A percentile compares a stretch with the other conserved stretches of the same genome.
Evolutionary conservation across 2,329 filamentous ascomycete genomes (phyloP).

Genomic region (Colletotrichum agaves): DNA sequence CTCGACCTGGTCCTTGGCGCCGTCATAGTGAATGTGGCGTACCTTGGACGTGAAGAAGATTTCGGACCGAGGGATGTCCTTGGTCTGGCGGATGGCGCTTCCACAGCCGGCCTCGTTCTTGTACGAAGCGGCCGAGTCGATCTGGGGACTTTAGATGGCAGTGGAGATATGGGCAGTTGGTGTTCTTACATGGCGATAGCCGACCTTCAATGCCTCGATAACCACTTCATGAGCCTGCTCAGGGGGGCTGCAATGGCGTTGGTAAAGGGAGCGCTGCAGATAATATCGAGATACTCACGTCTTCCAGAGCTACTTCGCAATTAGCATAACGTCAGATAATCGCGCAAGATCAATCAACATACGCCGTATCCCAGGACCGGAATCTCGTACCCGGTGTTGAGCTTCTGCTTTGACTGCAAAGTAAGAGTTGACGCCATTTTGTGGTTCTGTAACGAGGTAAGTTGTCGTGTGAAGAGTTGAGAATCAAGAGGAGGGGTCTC

Average conservation of each 20-base stretch:
- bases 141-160: slow-evolving; percentile 44
- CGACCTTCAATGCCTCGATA: slow-evolving; percentile 58
- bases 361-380: slow-evolving; percentile 66
- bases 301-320: slow-evolving; percentile 58
- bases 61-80: slow-evolving; percentile 56
- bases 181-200: slow-evolving; percentile 63
- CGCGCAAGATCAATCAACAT: slow-evolving; percentile 42
- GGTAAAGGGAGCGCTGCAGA: not conserved
- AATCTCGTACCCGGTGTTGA: slow-evolving; percentile 65
- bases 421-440: slow-evolving; percentile 57
- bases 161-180: not conserved
- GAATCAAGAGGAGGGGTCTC: not conserved
- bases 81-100: slow-evolving; percentile 53
- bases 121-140: slow-evolving; percentile 65
- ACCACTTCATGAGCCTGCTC: slow-evolving; percentile 51
- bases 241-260: slow-evolving; percentile 44
- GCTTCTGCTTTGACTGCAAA: slow-evolving; percentile 60
- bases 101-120: slow-evolving; percentile 61
- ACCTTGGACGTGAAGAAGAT: slow-evolving; percentile 69
- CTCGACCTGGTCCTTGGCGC: slow-evolving; percentile 71
- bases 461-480: not conserved
- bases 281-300: slow-evolving; percentile 51
- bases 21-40: slow-evolving; percentile 64
- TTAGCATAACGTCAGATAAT: slow-evolving; percentile 31
- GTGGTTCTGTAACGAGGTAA: not conserved